phyloP scores from a whole-genome alignment of 2,329 filamentous ascomycete genomes.

The Aspergillus alliaceus region DNA sequence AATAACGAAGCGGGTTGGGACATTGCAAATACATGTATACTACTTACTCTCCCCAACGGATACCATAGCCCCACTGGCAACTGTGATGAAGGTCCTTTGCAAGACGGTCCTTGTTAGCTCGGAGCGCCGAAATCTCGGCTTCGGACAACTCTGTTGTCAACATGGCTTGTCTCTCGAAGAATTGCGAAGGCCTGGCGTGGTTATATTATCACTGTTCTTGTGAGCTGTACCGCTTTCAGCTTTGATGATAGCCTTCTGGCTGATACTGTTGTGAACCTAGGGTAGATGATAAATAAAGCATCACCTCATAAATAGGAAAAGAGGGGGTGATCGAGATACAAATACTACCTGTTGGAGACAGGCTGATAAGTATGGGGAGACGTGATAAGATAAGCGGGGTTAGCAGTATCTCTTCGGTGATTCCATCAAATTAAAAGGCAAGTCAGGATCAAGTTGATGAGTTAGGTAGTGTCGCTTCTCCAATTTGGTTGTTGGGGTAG shows the following conservation, averaged over 20 bases:
- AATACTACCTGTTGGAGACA: slow-evolving; percentile 4
- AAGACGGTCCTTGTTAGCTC: slow-evolving; percentile 59
- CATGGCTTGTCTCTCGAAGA: slow-evolving; percentile 27
- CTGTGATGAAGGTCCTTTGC: slow-evolving; percentile 66
- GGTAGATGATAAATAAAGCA: slow-evolving; percentile 9
- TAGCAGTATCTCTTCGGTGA: slow-evolving; percentile 14
- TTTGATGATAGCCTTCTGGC: slow-evolving; percentile 3
- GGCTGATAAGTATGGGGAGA: slow-evolving; percentile 7
- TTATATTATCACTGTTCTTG: slow-evolving; percentile 2
- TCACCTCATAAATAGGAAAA: not conserved
- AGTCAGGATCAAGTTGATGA: not conserved
- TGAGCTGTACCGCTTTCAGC: not conserved
- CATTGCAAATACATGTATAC: slow-evolving; percentile 15
- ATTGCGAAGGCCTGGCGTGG: slow-evolving; percentile 13
- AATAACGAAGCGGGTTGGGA: not conserved
- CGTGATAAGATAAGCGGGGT: slow-evolving; percentile 15
- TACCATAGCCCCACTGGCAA: slow-evolving; percentile 65
- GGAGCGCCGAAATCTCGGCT: slow-evolving; percentile 52
- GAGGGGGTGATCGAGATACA: not conserved
- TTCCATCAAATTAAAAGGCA: slow-evolving; percentile 14
- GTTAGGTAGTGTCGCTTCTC: slow-evolving; percentile 1
- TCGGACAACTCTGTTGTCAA: slow-evolving; percentile 49
- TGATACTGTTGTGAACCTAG: not conserved
- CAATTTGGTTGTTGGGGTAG: slow-evolving; percentile 10
- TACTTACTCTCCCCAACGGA: slow-evolving; percentile 68